phyloP scores from a whole-genome alignment of 2,329 filamentous ascomycete species.

The Aspergillus fischeri region DNA sequence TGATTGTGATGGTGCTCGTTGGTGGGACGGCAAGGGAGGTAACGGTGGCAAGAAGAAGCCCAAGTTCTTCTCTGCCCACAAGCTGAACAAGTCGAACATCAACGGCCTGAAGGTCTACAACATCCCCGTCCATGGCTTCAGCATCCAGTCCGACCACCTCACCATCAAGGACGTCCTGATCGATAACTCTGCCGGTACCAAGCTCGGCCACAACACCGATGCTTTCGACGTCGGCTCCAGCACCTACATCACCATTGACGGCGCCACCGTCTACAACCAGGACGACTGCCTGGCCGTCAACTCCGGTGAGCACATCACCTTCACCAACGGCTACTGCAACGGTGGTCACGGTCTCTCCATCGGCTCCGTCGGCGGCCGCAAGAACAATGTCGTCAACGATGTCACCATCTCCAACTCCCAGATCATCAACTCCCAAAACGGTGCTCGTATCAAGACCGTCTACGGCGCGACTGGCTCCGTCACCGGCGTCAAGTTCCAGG shows the following conservation, averaged over 20 bases:
- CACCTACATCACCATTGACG: slow-evolving; percentile 47
- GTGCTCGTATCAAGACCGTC: slow-evolving; percentile 57
- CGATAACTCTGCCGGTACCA: slow-evolving; percentile 53
- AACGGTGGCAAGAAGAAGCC: slow-evolving; percentile 63
- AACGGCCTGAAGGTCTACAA: slow-evolving; percentile 32
- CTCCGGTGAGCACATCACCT: slow-evolving; percentile 44
- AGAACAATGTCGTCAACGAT: slow-evolving; percentile 51
- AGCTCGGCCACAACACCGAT: slow-evolving; percentile 52
- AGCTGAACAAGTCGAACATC: slow-evolving; percentile 30
- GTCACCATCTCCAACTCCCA: slow-evolving; percentile 49
- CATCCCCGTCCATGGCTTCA: slow-evolving; percentile 36
- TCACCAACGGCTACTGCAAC: slow-evolving; percentile 27
- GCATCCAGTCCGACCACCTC: slow-evolving; percentile 46
- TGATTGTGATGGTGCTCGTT: slow-evolving; percentile 53
- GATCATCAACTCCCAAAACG: slow-evolving; percentile 52
- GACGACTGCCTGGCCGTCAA: slow-evolving; percentile 59
- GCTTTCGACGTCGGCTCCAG: slow-evolving; percentile 37
- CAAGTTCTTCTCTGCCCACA: slow-evolving; percentile 57
- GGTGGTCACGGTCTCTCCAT: slow-evolving; percentile 54
- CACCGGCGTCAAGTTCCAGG: slow-evolving; percentile 49
- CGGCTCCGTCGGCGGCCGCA: slow-evolving; percentile 56
- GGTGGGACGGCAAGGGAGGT: slow-evolving; percentile 59
- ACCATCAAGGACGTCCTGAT: slow-evolving; percentile 52
- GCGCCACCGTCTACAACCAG: slow-evolving; percentile 54
- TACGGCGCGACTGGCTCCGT: slow-evolving; percentile 51